Conservation (phyloP, 2,329 filamentous ascomycete species). For the Aaosphaeria pasadenensis region DNA sequence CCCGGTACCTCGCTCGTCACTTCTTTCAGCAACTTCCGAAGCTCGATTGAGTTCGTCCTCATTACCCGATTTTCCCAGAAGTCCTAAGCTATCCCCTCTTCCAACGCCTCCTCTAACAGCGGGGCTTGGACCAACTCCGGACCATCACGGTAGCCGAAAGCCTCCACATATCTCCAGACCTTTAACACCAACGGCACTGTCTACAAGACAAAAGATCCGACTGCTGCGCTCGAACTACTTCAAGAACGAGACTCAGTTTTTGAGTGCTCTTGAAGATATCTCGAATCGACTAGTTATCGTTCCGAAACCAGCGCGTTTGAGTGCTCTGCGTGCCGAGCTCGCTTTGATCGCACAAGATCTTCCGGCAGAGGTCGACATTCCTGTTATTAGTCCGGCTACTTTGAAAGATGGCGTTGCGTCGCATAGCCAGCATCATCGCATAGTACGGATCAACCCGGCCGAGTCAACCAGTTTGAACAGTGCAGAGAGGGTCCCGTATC, state of each 20-base stretch:
- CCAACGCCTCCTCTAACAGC: slow-evolving; percentile 41
- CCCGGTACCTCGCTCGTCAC: slow-evolving; percentile 41
- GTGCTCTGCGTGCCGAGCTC: slow-evolving; percentile 75
- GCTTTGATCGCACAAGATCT: slow-evolving; percentile 78
- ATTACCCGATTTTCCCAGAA: slow-evolving; percentile 56
- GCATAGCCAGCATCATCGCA: slow-evolving; percentile 75
- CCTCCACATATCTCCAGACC: slow-evolving; percentile 59
- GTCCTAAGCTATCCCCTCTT: slow-evolving; percentile 45
- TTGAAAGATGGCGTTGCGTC: slow-evolving; percentile 70
- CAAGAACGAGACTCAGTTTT: slow-evolving; percentile 73
- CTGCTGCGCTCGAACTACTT: slow-evolving; percentile 80
- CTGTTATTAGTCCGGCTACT: slow-evolving; percentile 74
- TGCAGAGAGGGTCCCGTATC: slow-evolving; percentile 79
- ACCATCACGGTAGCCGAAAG: slow-evolving; percentile 40
- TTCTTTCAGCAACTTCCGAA: slow-evolving; percentile 57
- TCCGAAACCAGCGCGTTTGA: slow-evolving; percentile 76
- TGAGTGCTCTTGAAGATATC: slow-evolving; percentile 77
- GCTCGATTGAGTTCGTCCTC: slow-evolving; percentile 67
- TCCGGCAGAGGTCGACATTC: slow-evolving; percentile 80
- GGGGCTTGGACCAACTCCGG: slow-evolving; percentile 34
- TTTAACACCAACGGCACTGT: slow-evolving; percentile 60
- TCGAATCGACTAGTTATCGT: slow-evolving; percentile 81
- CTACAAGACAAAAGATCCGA: slow-evolving; percentile 64
- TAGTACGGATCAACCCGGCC: slow-evolving; percentile 78
- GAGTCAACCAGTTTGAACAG: slow-evolving; percentile 84